phyloP scores from a whole-genome alignment of 2,329 filamentous ascomycete species.

The Onygena corvina region DNA sequence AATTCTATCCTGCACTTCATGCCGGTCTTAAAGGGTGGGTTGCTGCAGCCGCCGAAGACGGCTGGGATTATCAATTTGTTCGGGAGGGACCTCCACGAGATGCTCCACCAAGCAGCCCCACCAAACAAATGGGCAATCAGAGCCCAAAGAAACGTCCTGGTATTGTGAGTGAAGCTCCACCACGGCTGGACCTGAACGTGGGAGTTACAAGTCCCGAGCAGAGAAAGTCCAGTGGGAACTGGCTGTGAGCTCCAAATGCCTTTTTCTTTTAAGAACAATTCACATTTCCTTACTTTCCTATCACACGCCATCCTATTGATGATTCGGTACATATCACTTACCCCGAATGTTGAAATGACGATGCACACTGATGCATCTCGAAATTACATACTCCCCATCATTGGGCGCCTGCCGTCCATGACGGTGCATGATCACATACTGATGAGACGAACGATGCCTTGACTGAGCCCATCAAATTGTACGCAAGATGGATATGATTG shows the following conservation, averaged over 20 bases:
- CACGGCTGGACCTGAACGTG: conserved; percentile 42
- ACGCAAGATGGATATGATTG: conserved; percentile 3
- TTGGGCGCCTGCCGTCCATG: not conserved
- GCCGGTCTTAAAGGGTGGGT: conserved; percentile 84
- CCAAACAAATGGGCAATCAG: conserved; percentile 27
- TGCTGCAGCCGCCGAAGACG: conserved; percentile 71
- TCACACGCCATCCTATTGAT: not conserved
- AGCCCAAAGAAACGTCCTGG: conserved; percentile 34
- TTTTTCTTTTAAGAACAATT: conserved; percentile 1
- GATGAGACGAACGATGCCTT: not conserved
- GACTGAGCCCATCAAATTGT: not conserved
- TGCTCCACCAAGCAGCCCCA: conserved; percentile 35
- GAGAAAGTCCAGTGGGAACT: conserved; percentile 2
- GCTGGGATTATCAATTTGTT: conserved; percentile 73
- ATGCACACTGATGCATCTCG: not conserved
- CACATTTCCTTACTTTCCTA: not conserved
- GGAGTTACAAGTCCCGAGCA: not conserved
- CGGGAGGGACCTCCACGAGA: conserved; percentile 41
- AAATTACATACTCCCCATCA: not conserved
- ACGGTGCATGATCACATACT: not conserved
- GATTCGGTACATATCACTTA: not conserved
- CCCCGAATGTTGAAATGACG: not conserved
- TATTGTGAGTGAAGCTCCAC: conserved; percentile 39
- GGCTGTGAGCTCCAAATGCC: not conserved
- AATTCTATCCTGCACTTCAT: conserved; percentile 89